These are phyloP conservation scores for Colletotrichum caudatum DNA, from an alignment of 2,329 filamentous ascomycete species.

Conservation along the genomic window DNA sequence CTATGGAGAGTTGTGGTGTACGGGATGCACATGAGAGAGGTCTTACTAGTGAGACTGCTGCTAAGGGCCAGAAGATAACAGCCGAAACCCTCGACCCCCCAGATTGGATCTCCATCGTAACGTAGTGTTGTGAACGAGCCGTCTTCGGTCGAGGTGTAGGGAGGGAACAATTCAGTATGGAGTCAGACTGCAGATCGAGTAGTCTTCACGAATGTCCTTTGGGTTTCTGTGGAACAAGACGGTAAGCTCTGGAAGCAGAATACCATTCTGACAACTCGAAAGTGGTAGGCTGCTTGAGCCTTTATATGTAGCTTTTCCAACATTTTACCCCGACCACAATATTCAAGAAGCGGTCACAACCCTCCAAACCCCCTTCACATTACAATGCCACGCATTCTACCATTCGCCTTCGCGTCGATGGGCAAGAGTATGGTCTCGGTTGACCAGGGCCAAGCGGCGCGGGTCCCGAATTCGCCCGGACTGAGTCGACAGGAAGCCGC, in stretches of 20 bases:
- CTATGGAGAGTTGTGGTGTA: not conserved
- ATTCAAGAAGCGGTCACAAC: too few relatives aligned
- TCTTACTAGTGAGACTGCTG: constrained; percentile 15
- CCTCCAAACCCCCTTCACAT: not conserved
- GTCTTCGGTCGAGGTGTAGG: not conserved
- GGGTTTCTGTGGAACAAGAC: too few relatives aligned
- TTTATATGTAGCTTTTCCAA: constrained; percentile 9
- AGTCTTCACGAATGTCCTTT: too few relatives aligned
- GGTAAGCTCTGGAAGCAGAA: not conserved
- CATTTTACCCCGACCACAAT: not conserved
- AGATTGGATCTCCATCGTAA: constrained; percentile 3
- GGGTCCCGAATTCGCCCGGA: not conserved
- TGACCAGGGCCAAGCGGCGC: not conserved
- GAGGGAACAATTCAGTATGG: too few relatives aligned
- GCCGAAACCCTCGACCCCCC: constrained; percentile 16
- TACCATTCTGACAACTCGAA: not conserved
- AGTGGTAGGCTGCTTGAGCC: not conserved
- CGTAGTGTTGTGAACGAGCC: not conserved
- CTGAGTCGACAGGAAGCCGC: constrained; percentile 15
- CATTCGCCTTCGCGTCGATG: constrained; percentile 5
- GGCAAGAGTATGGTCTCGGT: not conserved
- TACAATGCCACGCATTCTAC: constrained; percentile 16
- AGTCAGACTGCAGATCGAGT: not conserved
- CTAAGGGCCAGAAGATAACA: constrained; percentile 25
- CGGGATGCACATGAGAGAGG: too few relatives aligned